Evolutionary conservation across 768 basidiomycete species (phyloP).

Genomic region (Rubroboletus pulcherrimus): DNA sequence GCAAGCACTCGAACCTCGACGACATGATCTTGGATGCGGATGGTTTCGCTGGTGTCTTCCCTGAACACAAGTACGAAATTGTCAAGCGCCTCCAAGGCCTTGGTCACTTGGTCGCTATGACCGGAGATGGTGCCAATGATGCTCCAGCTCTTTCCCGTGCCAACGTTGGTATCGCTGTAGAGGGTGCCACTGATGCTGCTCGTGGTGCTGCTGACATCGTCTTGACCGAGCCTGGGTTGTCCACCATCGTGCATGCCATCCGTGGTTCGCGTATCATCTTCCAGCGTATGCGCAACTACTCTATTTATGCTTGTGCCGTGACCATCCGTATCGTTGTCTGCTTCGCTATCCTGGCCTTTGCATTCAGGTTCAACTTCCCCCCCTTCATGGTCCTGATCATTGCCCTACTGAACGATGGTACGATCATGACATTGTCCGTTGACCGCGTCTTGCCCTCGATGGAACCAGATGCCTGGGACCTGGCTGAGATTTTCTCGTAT

Average conservation of each 20-base stretch:
- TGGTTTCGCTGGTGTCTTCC: slow-evolving; percentile 99
- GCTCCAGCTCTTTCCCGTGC: slow-evolving; percentile 97
- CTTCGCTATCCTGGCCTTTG: slow-evolving; percentile 93
- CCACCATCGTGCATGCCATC: slow-evolving; percentile 98
- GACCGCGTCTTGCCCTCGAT: slow-evolving; percentile 93
- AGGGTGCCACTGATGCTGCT: slow-evolving; percentile 98
- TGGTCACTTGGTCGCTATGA: slow-evolving; percentile 97
- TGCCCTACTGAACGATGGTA: slow-evolving; percentile 95
- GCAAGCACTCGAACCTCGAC: slow-evolving; percentile 81
- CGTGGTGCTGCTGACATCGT: slow-evolving; percentile 99
- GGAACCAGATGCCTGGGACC: slow-evolving; percentile 93
- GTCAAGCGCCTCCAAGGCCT: slow-evolving; percentile 97
- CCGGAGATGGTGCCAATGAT: slow-evolving; percentile 99
- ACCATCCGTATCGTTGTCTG: slow-evolving; percentile 99
- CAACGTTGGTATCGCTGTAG: slow-evolving; percentile 99
- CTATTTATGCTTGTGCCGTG: slow-evolving; percentile 94
- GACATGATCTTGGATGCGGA: slow-evolving; percentile 99
- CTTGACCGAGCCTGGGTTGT: slow-evolving; percentile 95
- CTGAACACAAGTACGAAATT: slow-evolving; percentile 99
- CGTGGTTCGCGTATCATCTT: slow-evolving; percentile 98
- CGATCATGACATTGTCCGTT: slow-evolving; percentile 97
- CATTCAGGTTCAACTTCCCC: slow-evolving; percentile 98
- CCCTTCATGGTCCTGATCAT: slow-evolving; percentile 99
- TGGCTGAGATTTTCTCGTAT: slow-evolving; percentile 93
- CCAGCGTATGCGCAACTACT: slow-evolving; percentile 99